Percentiles rank a stretch among this genome's conserved stretches.
Conservation (phyloP, 768 basidiomycete species). For the Mycena filopes region DNA sequence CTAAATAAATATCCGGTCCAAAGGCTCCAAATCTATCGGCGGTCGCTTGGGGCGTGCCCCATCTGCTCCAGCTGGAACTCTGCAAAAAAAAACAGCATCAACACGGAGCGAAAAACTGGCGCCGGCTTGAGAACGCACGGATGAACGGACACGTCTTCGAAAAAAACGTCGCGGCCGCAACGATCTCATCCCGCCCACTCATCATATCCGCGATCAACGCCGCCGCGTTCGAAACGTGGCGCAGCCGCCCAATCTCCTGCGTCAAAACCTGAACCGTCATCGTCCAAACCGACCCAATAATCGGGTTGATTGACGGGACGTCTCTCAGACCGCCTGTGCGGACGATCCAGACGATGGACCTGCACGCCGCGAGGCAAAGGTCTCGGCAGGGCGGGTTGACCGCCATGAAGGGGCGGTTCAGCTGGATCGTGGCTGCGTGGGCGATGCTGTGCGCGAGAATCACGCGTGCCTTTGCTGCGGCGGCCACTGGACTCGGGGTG, state of each 20-base stretch:
- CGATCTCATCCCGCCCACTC: conserved; percentile 18
- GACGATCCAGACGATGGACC: conserved; percentile 9
- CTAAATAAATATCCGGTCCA: too few relatives aligned
- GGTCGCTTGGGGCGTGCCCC: not conserved
- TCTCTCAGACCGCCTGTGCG: not conserved
- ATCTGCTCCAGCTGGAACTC: conserved; percentile 19
- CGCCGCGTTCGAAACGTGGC: conserved; percentile 2
- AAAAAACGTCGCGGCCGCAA: not conserved
- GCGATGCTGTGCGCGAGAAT: conserved; percentile 22
- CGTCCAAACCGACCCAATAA: conserved; percentile 19
- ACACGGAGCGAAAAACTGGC: not conserved
- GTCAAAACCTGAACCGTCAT: conserved; percentile 11
- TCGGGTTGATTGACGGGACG: conserved; percentile 15
- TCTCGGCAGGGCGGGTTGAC: conserved; percentile 15
- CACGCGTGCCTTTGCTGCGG: not conserved
- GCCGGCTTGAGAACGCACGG: conserved; percentile 21
- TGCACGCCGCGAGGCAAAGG: conserved; percentile 6
- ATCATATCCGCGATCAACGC: conserved; percentile 10
- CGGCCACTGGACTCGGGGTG: conserved; percentile 6
- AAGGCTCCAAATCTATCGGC: not conserved
- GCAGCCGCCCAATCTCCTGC: conserved; percentile 8
- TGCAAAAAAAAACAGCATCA: not conserved
- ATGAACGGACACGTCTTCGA: conserved; percentile 20
- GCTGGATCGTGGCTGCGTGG: conserved; percentile 17
- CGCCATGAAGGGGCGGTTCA: conserved; percentile 20